phyloP scores from a whole-genome alignment of 805 yeast genomes.

The Pachysolen tannophilus region DNA sequence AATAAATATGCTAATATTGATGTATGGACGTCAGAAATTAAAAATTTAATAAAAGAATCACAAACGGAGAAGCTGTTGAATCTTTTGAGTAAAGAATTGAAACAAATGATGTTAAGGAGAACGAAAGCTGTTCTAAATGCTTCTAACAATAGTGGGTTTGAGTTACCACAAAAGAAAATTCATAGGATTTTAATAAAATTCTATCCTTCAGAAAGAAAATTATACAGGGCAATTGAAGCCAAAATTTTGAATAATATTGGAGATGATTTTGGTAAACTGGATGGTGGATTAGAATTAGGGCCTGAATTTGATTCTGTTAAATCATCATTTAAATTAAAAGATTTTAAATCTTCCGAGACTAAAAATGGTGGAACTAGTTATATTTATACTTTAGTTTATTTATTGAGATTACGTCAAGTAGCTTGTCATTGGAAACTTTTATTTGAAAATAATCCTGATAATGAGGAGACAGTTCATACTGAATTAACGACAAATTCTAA shows the following conservation, averaged over 20 bases:
- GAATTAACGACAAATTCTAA: not conserved
- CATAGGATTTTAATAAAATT: constrained; percentile 17
- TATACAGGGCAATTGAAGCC: constrained; percentile 18
- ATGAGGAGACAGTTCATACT: constrained; percentile 10
- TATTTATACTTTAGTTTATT: constrained; percentile 19
- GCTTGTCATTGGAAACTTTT: constrained; percentile 25
- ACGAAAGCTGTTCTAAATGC: constrained; percentile 28
- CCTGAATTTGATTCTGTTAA: not conserved
- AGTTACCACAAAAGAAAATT: constrained; percentile 15
- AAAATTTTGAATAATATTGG: constrained; percentile 11
- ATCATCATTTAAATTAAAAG: not conserved
- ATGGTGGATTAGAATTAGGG: constrained; percentile 1
- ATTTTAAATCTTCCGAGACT: not conserved
- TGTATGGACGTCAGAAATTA: constrained; percentile 25
- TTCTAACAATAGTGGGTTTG: constrained; percentile 11
- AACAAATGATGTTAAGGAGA: constrained; percentile 34
- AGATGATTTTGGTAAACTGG: too few relatives aligned
- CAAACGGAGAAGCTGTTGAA: constrained; percentile 31
- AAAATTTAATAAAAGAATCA: constrained; percentile 26
- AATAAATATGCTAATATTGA: constrained; percentile 10
- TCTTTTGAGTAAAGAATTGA: constrained; percentile 17
- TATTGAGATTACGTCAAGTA: constrained; percentile 28
- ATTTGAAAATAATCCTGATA: constrained; percentile 7
- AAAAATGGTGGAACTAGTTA: constrained; percentile 10
- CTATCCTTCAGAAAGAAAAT: constrained; percentile 16